Evolutionary conservation across 352 stramenopile species (phyloP), one percentile per base, ranked within the genome.

Genomic region (Phytophthora nicotianae): DNA sequence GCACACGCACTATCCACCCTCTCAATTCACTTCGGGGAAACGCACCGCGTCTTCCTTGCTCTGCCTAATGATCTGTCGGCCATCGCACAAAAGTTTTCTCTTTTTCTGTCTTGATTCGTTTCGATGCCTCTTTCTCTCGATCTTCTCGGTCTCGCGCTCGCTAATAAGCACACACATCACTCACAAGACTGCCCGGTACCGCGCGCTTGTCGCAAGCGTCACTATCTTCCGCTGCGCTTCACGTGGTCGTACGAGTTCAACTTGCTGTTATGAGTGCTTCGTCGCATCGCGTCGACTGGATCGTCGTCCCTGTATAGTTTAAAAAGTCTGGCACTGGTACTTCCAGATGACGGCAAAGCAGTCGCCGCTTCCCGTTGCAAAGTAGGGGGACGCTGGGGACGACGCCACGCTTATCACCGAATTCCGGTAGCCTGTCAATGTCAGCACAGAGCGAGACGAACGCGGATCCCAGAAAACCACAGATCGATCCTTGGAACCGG

Each of bases 271-370:
- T 37, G 51, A 60, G 46, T 62, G 51, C 33, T 54, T 60, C 45
- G 61, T 46, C 17, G 50, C 62, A 38, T 69, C 62, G 53, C 67
- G 62, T 63, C 50, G 63, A 68, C 58, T 65, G 21, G 41, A 65
- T 32, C 52, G 46, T 62, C 56, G 21, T 69, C 70, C 56, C 47
- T 75, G 64, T 75, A 83, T 84, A 83, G 74, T 75, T 89, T 95
- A 95, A 86, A 95, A 91, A 62, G 83, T 86, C 74, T 93, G 81
- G 69, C 75, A 89, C 68, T 90, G 81, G 77, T 93, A 95, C 56
- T 95, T 95, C 86, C 86, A 95, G 59, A 93, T 77, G 24, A 91
- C 86, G 47, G 84, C 83, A 72, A 92, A 89, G 70, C 83, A 93
- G 65, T 95, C 86, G 10, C 86, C 84, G 48, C 83, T 93, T 42